Percentiles rank a stretch among this genome's conserved stretches.
phyloP scores from a whole-genome alignment of 108 stramenopile genomes.

The Skeletonema costatum region DNA sequence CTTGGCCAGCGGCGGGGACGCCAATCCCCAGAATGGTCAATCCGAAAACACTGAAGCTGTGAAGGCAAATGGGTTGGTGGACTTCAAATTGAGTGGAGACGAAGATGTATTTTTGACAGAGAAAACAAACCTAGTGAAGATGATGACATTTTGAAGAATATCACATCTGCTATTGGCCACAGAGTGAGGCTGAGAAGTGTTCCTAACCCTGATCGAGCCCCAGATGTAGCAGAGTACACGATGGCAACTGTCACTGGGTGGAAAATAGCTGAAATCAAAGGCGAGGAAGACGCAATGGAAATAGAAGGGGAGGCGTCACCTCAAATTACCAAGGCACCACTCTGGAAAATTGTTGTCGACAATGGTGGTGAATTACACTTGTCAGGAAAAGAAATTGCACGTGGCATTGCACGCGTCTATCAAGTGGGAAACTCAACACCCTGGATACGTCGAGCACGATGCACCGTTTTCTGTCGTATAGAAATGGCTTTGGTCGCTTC shows the following conservation, averaged over 20 bases:
- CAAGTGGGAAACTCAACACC: slow-evolving; percentile 56
- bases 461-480: slow-evolving; percentile 70
- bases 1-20: slow-evolving; percentile 25
- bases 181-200: slow-evolving; percentile 65
- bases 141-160: slow-evolving; percentile 24
- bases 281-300: slow-evolving; percentile 13
- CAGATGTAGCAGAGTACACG: slow-evolving; percentile 65
- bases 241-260: slow-evolving; percentile 71
- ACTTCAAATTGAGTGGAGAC: slow-evolving; percentile 31
- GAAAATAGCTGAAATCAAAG: slow-evolving; percentile 46
- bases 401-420: slow-evolving; percentile 64
- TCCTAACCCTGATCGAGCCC: slow-evolving; percentile 61
- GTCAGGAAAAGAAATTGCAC: slow-evolving; percentile 51
- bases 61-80: slow-evolving; percentile 2
- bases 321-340: slow-evolving; percentile 28
- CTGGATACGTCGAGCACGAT: slow-evolving; percentile 76
- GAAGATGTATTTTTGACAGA: slow-evolving; percentile 31
- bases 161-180: slow-evolving; percentile 70
- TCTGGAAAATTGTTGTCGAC: slow-evolving; percentile 59
- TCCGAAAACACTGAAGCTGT: slow-evolving; percentile 38
- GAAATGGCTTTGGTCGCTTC: slow-evolving; percentile 74
- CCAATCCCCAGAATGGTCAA: slow-evolving; percentile 10
- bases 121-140: slow-evolving; percentile 20
- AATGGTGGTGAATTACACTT: slow-evolving; percentile 61
- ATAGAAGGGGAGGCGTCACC: slow-evolving; percentile 37